A percentile compares a stretch with the other conserved stretches of the same genome.
Conservation (phyloP, 202 grass and related monocot species). For the Sporobolus alterniflorus region DNA sequence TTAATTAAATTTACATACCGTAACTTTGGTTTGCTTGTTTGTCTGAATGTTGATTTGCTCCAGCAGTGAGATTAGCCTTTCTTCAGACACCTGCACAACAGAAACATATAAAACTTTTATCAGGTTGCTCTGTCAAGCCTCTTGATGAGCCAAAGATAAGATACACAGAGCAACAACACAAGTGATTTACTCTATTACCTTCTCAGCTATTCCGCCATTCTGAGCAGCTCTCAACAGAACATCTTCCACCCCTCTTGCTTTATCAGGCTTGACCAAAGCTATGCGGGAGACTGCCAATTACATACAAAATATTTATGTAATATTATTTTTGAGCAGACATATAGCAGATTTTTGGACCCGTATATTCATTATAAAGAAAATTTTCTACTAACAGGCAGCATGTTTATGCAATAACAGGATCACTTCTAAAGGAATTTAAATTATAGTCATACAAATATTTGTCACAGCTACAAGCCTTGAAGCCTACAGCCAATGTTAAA, state of each 20-base stretch:
- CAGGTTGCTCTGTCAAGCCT: neutral
- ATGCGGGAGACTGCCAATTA: constrained; percentile 81
- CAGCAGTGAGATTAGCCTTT: constrained; percentile 87
- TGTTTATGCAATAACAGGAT: neutral
- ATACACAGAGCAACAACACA: constrained; percentile 5
- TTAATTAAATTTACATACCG: constrained; percentile 51
- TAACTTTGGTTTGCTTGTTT: constrained; percentile 92
- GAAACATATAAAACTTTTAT: neutral
- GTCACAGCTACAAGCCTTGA: neutral
- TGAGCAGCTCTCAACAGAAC: constrained; percentile 86
- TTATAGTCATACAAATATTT: neutral
- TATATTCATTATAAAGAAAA: neutral
- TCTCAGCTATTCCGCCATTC: constrained; percentile 89
- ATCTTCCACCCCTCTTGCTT: constrained; percentile 97
- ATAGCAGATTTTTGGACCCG: neutral
- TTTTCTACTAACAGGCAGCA: neutral
- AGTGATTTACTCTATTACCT: constrained; percentile 47
- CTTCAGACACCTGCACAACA: constrained; percentile 86
- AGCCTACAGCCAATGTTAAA: neutral
- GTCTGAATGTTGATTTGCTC: constrained; percentile 89
- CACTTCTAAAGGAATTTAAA: neutral
- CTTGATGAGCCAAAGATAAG: neutral
- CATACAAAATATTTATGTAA: neutral
- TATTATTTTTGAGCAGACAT: neutral
- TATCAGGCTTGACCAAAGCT: constrained; percentile 99